A percentile compares a stretch with the other conserved stretches of the same genome.
Evolutionary conservation across 305 asterid species (phyloP).

Genomic region (Solanum aculeatissimum): DNA sequence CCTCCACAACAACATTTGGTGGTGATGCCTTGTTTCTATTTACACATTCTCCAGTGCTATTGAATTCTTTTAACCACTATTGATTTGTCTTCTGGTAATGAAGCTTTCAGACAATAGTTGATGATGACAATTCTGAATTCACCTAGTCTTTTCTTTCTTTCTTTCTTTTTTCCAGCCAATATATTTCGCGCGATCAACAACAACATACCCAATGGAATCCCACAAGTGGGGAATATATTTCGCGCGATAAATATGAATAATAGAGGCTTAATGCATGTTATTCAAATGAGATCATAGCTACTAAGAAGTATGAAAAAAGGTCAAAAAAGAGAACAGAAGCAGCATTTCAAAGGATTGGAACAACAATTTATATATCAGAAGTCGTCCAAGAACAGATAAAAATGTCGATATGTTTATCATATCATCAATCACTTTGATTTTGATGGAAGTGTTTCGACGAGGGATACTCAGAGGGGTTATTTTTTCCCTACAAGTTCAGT

Average conservation of each 20-base stretch:
- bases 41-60: not conserved
- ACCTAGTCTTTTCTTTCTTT: not conserved
- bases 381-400: not conserved
- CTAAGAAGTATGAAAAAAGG: not conserved
- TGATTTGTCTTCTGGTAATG: not conserved
- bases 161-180: not conserved
- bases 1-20: not conserved
- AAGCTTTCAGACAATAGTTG: not conserved
- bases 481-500: not conserved
- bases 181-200: not conserved
- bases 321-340: not conserved
- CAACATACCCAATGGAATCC: no score
- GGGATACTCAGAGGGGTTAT: not conserved
- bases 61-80: not conserved
- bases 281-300: no score
- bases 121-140: not conserved
- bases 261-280: not conserved
- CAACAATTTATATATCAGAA: not conserved
- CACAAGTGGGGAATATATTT: no score
- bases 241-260: not conserved
- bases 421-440: not conserved
- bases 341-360: not conserved
- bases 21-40: not conserved
- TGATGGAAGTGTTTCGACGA: not conserved
- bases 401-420: not conserved